A percentile compares a stretch with the other conserved stretches of the same genome.
phyloP scores from a whole-genome alignment of 1,284 basidiomycete species.

The Garcileccinum viscosum region DNA sequence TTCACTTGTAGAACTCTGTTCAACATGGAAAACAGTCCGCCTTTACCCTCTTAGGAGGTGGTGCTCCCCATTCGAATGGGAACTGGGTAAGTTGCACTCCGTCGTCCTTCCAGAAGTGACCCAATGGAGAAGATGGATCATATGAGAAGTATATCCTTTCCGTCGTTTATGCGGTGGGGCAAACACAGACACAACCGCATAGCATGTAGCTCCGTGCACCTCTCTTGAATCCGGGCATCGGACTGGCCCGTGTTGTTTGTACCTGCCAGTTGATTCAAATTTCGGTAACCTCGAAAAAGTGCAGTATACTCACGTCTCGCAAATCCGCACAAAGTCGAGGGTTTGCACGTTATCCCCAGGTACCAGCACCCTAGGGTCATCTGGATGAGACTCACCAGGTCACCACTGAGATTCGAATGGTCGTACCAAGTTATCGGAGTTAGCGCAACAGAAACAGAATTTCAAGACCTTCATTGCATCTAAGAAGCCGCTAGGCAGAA shows the following conservation, averaged over 20 bases:
- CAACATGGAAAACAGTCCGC: slow-evolving; percentile 60
- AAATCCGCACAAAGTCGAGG: slow-evolving; percentile 50
- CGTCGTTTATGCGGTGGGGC: slow-evolving; percentile 47
- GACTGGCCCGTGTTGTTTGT: slow-evolving; percentile 37
- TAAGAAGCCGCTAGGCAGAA: slow-evolving; percentile 46
- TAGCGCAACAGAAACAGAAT: slow-evolving; percentile 42
- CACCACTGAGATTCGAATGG: neutral
- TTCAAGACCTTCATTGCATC: slow-evolving; percentile 46
- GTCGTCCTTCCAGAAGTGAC: slow-evolving; percentile 41
- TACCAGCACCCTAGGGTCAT: slow-evolving; percentile 47
- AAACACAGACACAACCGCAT: slow-evolving; percentile 52
- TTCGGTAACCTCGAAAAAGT: neutral
- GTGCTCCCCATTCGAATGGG: slow-evolving; percentile 47
- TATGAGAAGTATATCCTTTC: slow-evolving; percentile 53
- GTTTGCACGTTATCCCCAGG: slow-evolving; percentile 45
- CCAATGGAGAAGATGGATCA: slow-evolving; percentile 59
- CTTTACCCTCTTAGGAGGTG: slow-evolving; percentile 32
- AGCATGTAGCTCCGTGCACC: slow-evolving; percentile 37
- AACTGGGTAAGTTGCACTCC: slow-evolving; percentile 39
- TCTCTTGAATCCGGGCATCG: slow-evolving; percentile 21
- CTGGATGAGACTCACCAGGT: neutral
- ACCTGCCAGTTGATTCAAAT: slow-evolving; percentile 12
- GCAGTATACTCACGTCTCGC: slow-evolving; percentile 49
- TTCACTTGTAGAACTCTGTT: slow-evolving; percentile 56
- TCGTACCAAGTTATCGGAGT: slow-evolving; percentile 51